Percentiles rank a stretch among this genome's conserved stretches.
Conservation (phyloP, 2,329 filamentous ascomycete species). For the Aspergillus brunneoviolaceus region DNA sequence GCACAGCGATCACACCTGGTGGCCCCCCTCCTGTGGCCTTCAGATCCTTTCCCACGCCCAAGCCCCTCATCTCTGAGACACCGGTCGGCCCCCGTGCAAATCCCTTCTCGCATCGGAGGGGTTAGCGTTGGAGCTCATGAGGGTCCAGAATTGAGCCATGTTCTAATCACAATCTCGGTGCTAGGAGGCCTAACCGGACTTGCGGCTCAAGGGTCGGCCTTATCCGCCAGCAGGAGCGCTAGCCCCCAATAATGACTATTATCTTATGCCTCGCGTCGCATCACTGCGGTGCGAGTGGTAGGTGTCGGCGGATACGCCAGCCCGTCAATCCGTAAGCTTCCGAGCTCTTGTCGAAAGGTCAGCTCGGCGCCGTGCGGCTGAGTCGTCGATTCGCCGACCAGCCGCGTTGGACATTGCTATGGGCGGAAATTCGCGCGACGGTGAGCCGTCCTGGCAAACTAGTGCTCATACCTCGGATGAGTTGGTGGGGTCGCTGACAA, state of each 20-base stretch:
- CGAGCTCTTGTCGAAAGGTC: background rate
- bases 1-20: conserved; percentile 5
- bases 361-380: conserved; percentile 6
- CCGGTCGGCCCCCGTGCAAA: conserved; percentile 11
- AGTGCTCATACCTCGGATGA: conserved; percentile 12
- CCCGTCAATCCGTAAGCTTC: background rate
- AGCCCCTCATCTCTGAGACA: conserved; percentile 21
- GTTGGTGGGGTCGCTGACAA: conserved; percentile 4
- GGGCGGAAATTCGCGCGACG: background rate
- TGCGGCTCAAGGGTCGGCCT: conserved; percentile 9
- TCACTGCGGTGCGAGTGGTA: background rate
- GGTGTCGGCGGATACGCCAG: background rate
- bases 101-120: conserved; percentile 3
- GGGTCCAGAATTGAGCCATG: conserved; percentile 6
- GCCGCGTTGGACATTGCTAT: conserved; percentile 5
- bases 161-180: background rate
- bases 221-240: conserved; percentile 1
- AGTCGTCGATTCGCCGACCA: conserved; percentile 7
- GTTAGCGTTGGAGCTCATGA: conserved; percentile 6
- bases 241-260: conserved; percentile 3
- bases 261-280: background rate
- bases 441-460: conserved; percentile 1
- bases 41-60: conserved; percentile 9
- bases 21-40: conserved; percentile 5
- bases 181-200: background rate